phyloP scores from a whole-genome alignment of 352 stramenopile species.

The Pythium sukuiense region DNA sequence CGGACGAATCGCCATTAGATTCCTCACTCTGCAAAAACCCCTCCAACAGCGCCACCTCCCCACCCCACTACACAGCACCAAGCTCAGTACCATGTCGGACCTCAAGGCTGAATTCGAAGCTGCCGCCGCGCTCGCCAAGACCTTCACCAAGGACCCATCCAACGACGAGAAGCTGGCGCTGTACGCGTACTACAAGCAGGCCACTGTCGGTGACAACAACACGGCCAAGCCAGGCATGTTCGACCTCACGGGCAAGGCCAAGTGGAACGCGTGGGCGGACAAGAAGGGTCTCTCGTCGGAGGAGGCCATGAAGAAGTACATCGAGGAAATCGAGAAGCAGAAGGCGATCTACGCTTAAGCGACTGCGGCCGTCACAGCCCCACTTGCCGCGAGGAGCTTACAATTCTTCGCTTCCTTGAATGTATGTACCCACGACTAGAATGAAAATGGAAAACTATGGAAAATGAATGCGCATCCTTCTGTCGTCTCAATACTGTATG shows the following conservation, averaged over 20 bases:
- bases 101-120: conserved; percentile 84
- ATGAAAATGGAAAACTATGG: neutral
- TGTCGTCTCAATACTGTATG: neutral
- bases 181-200: conserved; percentile 92
- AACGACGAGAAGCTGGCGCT: conserved; percentile 91
- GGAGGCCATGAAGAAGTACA: conserved; percentile 88
- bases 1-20: neutral
- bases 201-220: conserved; percentile 85
- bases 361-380: neutral
- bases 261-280: conserved; percentile 87
- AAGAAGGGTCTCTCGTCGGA: conserved; percentile 86
- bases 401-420: neutral
- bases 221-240: conserved; percentile 85
- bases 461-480: conserved; percentile 10
- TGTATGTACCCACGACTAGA: conserved; percentile 6
- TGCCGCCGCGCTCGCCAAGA: conserved; percentile 73
- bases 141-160: conserved; percentile 73
- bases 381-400: neutral
- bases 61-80: conserved; percentile 21
- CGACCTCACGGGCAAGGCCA: conserved; percentile 84
- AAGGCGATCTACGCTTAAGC: conserved; percentile 82
- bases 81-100: conserved; percentile 62
- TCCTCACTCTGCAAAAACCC: conserved; percentile 47
- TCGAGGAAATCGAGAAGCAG: conserved; percentile 81
- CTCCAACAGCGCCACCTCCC: conserved; percentile 8